A percentile compares a stretch with the other conserved stretches of the same genome.
Conservation (phyloP, 441 rosid species). For the Dalechampia spathulata region DNA sequence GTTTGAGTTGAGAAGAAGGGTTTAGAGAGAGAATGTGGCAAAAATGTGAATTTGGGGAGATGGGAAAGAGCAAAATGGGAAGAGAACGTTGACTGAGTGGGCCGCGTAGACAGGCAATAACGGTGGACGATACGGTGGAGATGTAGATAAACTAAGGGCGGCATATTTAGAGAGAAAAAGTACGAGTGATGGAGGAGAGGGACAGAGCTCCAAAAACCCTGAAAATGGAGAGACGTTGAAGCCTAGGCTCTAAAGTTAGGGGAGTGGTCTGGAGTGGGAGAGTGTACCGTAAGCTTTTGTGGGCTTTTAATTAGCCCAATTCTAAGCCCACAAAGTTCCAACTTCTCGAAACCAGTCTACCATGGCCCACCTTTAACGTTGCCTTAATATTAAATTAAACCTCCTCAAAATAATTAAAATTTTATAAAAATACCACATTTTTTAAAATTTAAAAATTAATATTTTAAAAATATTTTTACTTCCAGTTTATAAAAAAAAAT, state of each 20-base stretch:
- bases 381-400: too few relatives aligned
- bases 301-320: not conserved
- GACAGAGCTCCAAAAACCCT: constrained; percentile 7
- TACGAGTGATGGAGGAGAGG: too few relatives aligned
- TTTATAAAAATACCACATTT: too few relatives aligned
- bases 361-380: too few relatives aligned
- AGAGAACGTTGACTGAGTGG: constrained; percentile 9
- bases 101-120: constrained; percentile 10
- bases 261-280: not conserved
- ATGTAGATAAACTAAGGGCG: constrained; percentile 38
- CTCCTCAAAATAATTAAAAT: too few relatives aligned
- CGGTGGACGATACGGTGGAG: constrained; percentile 40
- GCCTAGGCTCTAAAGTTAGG: not conserved
- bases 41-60: constrained; percentile 9
- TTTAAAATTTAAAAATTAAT: too few relatives aligned
- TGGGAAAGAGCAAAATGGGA: constrained; percentile 12
- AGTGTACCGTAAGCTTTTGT: not conserved
- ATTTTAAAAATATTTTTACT: too few relatives aligned
- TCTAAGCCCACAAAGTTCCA: too few relatives aligned
- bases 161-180: constrained; percentile 29
- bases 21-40: constrained; percentile 16
- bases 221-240: not conserved
- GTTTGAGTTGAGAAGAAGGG: constrained; percentile 36
- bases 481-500: too few relatives aligned
- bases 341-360: too few relatives aligned